Conservation (phyloP, 192 early-diverging fungal species). For the Neocallimastix lanati region DNA sequence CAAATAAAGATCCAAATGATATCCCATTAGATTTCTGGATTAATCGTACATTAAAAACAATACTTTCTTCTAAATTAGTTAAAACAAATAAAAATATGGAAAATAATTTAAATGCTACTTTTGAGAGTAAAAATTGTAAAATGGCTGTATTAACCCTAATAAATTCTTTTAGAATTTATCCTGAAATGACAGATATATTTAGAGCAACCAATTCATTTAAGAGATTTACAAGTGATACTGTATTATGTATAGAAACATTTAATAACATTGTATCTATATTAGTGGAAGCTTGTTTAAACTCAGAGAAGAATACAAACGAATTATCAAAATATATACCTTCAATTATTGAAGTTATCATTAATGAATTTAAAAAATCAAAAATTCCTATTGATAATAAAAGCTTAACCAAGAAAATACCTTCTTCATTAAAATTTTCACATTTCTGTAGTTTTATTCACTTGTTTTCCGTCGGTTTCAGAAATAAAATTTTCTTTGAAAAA, state of each 20-base stretch:
- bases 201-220: background rate
- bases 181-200: background rate
- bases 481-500: background rate
- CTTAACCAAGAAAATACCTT: background rate
- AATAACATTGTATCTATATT: background rate
- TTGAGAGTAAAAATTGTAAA: background rate
- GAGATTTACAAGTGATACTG: background rate
- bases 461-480: background rate
- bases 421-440: background rate
- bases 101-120: background rate
- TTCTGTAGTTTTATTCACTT: background rate
- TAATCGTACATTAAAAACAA: background rate
- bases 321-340: background rate
- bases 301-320: background rate
- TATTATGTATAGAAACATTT: background rate
- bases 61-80: background rate
- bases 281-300: background rate
- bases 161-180: background rate
- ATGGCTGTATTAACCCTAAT: background rate
- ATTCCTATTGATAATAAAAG: background rate
- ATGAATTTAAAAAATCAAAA: background rate
- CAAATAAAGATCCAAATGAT: background rate
- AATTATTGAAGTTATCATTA: background rate
- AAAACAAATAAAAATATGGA: background rate
- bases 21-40: background rate